A percentile compares a stretch with the other conserved stretches of the same genome.
Conservation (phyloP, 2,329 filamentous ascomycete genomes). For the Penicillium concentricum region DNA sequence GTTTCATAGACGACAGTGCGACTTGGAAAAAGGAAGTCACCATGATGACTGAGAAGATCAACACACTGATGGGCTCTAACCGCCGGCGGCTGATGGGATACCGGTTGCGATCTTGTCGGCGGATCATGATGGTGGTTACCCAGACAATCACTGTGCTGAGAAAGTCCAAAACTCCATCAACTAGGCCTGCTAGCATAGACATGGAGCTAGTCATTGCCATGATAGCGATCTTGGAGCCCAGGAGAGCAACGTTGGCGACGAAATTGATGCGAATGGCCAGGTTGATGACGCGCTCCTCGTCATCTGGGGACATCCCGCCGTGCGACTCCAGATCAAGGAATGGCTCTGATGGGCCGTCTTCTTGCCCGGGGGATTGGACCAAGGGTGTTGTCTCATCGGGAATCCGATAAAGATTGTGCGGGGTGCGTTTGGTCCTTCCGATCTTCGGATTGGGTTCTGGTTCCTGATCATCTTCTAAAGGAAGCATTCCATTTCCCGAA, state of each 20-base stretch:
- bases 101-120: conserved; percentile 59
- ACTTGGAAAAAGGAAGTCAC: conserved; percentile 65
- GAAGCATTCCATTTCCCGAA: conserved; percentile 29
- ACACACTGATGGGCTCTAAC: conserved; percentile 64
- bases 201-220: conserved; percentile 71
- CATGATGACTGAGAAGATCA: conserved; percentile 66
- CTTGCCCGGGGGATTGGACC: conserved; percentile 54
- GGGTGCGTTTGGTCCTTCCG: conserved; percentile 66
- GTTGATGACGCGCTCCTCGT: conserved; percentile 72
- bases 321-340: conserved; percentile 48
- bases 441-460: conserved; percentile 44
- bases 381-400: conserved; percentile 37
- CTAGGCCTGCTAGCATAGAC: conserved; percentile 64
- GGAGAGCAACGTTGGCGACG: conserved; percentile 70
- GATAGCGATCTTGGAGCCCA: conserved; percentile 74
- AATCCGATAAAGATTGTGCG: conserved; percentile 79
- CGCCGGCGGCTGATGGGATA: conserved; percentile 63
- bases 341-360: conserved; percentile 48
- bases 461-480: conserved; percentile 48
- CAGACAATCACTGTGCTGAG: conserved; percentile 65
- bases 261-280: conserved; percentile 86
- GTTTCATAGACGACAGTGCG: conserved; percentile 59
- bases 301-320: conserved; percentile 56
- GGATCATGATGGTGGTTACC: conserved; percentile 59
- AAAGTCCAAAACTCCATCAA: conserved; percentile 66